Conservation (phyloP, 2,329 filamentous ascomycete genomes). For the Aspergillus sp. region DNA sequence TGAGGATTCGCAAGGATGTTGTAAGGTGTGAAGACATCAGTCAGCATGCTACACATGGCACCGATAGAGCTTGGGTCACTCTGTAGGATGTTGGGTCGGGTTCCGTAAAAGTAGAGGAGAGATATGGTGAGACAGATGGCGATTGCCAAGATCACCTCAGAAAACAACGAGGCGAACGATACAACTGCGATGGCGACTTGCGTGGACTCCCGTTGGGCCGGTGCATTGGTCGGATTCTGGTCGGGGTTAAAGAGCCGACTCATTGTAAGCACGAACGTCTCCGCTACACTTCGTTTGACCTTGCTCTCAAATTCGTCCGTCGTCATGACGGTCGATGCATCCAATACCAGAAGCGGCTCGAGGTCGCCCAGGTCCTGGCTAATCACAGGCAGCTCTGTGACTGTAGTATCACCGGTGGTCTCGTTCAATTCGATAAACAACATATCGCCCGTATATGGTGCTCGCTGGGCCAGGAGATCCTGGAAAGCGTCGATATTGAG, state of each 20-base stretch:
- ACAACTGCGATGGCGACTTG: constrained; percentile 36
- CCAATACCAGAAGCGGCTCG: constrained; percentile 32
- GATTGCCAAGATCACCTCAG: constrained; percentile 33
- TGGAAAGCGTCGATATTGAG: constrained; percentile 38
- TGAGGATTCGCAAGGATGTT: constrained; percentile 32
- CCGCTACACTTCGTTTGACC: constrained; percentile 31
- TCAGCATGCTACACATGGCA: constrained; percentile 39
- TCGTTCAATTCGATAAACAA: constrained; percentile 33
- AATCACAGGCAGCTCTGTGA: constrained; percentile 36
- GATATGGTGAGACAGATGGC: constrained; percentile 26
- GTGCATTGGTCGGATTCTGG: constrained; percentile 19
- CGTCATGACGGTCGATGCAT: constrained; percentile 33
- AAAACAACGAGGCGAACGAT: constrained; percentile 29
- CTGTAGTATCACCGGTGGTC: constrained; percentile 28
- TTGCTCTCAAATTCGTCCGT: constrained; percentile 30
- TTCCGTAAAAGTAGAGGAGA: constrained; percentile 32
- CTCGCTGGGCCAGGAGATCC: constrained; percentile 31
- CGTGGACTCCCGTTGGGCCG: constrained; percentile 26
- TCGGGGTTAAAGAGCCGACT: constrained; percentile 36
- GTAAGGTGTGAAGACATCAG: constrained; percentile 31
- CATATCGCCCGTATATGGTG: constrained; percentile 38
- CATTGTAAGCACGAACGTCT: constrained; percentile 35
- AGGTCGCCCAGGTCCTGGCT: constrained; percentile 35
- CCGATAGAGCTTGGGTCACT: constrained; percentile 38
- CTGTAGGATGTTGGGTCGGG: constrained; percentile 33